Base-by-base conservation (phyloP, 768 basidiomycete genomes). In the Rhodotorula toruloides region DNA sequence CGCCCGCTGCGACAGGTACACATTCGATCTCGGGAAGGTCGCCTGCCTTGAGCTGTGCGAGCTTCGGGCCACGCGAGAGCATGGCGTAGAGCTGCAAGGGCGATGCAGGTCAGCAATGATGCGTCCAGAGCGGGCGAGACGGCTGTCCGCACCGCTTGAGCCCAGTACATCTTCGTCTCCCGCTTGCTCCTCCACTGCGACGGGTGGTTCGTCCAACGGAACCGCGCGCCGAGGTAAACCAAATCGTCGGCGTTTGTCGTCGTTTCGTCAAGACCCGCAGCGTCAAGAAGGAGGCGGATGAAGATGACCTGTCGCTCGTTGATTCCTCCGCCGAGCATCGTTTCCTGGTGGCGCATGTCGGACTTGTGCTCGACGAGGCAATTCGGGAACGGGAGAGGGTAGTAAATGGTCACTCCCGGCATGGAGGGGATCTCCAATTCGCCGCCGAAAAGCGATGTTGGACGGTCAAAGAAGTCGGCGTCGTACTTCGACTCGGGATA, bases 251-350 rank as follows among this genome's bases (percentile, higher is more conserved):
- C 12, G 12, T 53, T 37, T 34, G 48, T 42, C 17, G 29, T 27
- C 17, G 60, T 19, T 16, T 60, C 49, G 44, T 60, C 48, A 34
- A 55, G 21, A 1, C n/a, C 44, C 25, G 43, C 22, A 4, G 34
- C 42, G 27, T 40, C 17, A 46, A 66, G 21, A 19, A 44, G 1
- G 17, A 29, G 9, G 58, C 54, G 39, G 6, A 58, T 25, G 32
- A 44, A 25, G n/a, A 31, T 4, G 52, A 42, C 22, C 52, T 60
- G 65, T 10, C 25, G 46, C 46, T 47, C 46, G 46, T 47, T 27
- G 46, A 47, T 47, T 11, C 21, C n/a, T 27, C 12, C 22, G 25
- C 25, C 11, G 46, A 47, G 22, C 46, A 11, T 7, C 25, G 7
- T n/a, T 8, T n/a, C 12, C 3, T 8, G 46, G 46, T 47, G n/a